Evolutionary conservation across 1,284 basidiomycete species (phyloP), one percentile per base, ranked within the genome.

Genomic region (Papiliotrema nemorosa): DNA sequence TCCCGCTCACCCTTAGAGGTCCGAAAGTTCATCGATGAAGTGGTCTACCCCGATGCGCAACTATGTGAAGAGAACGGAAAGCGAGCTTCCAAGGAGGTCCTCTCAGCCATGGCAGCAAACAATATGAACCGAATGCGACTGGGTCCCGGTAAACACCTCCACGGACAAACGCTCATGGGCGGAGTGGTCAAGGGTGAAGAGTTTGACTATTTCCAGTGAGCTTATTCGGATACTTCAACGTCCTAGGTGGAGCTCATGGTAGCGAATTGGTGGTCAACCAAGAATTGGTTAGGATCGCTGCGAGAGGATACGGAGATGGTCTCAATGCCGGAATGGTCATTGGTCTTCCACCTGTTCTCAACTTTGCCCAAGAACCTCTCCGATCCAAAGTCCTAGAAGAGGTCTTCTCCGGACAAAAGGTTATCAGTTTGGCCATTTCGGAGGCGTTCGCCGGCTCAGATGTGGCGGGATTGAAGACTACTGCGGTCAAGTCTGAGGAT

Each of bases 361-460:
- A 74, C 58, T 70, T 72, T 90, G 35, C 81, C 24, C 80, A 85
- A 18, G 87, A 84, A 52, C 69, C 69, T 16, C 47, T 73, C 33
- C 53, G 66, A 43, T 58, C 66, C 10, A 83, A 82, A 64, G 78
- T 97, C 53, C 79, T 94, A 21, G 84, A 87, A 34, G 88, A 90
- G 21, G 83, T 93, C 3, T 78, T 97, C 38, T 76, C 80, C 10
- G 90, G 67, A 6, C 53, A 73, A 35, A 73, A 87, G 72, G 64
- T 68, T 26, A 81, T 82, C 64, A 76, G 84, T 59, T 79, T 97
- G 47, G 92, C 92, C 27, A 87, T 97, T 55, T 82, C 83, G n/a
- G 87, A 89, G 72, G 90, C 93, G 0, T 89, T 88, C 62, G 93
- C 92, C 3, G 92, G 92, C 5, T 90, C 87, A 57, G 91, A 94